Base-by-base conservation (phyloP, 2,329 filamentous ascomycete species). In the Ophiocordyceps sinensis region DNA sequence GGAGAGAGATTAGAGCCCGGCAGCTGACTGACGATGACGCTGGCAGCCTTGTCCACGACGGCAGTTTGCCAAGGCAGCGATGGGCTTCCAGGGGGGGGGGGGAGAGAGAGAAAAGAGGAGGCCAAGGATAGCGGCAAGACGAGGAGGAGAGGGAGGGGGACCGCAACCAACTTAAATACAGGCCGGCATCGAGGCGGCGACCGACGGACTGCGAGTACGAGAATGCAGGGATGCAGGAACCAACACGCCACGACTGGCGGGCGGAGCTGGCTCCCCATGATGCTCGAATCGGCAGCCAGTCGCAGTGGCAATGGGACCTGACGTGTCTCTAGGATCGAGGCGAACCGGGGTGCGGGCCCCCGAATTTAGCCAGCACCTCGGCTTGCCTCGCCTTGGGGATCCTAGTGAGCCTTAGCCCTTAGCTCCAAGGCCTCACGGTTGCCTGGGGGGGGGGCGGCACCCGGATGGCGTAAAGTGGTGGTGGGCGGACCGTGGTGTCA, bases 381-480 rank as follows among this genome's bases (percentile, higher is more conserved):
- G 14, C 8, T 34, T 13, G 15, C 8, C 12, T 12, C n/a, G 31
- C 15, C 31, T 34, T 13, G 4, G 31, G n/a, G 31, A 8, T n/a
- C 11, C 14, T n/a, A 34, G 31, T 13, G 13, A 34, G 31, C 31
- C 31, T n/a, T n/a, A n/a, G 13, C 14, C 3, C 10, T n/a, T n/a
- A n/a, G n/a, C n/a, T n/a, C n/a, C n/a, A n/a, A 17, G n/a, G 17
- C 9, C 9, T 8, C 32, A 35, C 17, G 32, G 32, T 19, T 35
- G 32, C 32, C 32, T 35, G 32, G 32, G 14, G 15, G 32, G 32
- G 32, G 14, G 15, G 32, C 32, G 19, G 14, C 9, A 36, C 12
- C 13, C 13, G 38, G 38, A 28, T 23, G 38, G 31, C 32, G 39
- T 40, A 36, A 26, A 41, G 39, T 41, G 40, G 40, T 34, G 40